Percentiles rank a stretch among this genome's conserved stretches.
Conservation (phyloP, 177 flowering plant genomes). For the Vitis hybrid region DNA sequence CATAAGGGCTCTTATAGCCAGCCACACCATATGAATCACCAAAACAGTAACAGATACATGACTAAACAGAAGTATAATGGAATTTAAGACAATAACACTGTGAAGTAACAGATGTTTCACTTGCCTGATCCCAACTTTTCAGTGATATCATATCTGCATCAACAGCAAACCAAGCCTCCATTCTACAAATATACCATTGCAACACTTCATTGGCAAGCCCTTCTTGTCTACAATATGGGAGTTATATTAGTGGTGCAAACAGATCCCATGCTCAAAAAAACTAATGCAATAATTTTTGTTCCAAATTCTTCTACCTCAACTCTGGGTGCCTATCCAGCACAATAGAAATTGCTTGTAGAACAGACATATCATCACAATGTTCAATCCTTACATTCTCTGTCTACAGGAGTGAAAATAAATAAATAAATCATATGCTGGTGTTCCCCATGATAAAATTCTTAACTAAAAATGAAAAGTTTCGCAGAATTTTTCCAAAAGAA, state of each 20-base stretch:
- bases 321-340: conserved; percentile 75
- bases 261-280: background rate
- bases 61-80: background rate
- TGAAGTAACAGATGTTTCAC: conserved; percentile 5
- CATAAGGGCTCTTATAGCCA: background rate
- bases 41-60: background rate
- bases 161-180: conserved; percentile 99
- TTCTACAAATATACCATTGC: conserved; percentile 91
- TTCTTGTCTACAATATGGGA: conserved; percentile 48
- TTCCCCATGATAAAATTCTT: background rate
- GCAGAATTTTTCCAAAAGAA: background rate
- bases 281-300: background rate
- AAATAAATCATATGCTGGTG: background rate
- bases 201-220: conserved; percentile 83
- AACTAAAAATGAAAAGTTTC: background rate
- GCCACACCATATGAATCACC: background rate
- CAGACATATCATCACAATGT: conserved; percentile 69
- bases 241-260: conserved; percentile 2
- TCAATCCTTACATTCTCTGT: conserved; percentile 88
- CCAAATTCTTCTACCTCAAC: conserved; percentile 48
- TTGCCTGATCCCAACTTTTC: conserved; percentile 91
- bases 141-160: conserved; percentile 92
- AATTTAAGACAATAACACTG: background rate
- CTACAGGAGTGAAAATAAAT: conserved; percentile 27
- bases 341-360: conserved; percentile 73